These are phyloP conservation scores for Paradendryphiella salina DNA, from an alignment of 2,329 filamentous ascomycete species.

Conservation along the genomic window DNA sequence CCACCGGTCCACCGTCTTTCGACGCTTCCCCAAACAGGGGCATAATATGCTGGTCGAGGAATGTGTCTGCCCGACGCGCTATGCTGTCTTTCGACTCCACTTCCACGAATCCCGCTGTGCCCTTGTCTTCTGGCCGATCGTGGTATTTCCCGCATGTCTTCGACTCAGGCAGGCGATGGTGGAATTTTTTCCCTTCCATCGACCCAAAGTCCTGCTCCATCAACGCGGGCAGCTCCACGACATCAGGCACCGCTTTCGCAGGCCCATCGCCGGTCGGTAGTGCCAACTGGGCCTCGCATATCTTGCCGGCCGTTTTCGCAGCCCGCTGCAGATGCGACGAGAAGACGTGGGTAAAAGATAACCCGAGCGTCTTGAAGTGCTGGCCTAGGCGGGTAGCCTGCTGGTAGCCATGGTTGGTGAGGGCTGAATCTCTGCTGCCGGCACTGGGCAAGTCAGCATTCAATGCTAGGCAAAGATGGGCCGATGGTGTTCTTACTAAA, in stretches of 20 bases:
- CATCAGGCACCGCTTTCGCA: constrained; percentile 20
- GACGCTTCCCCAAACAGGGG: constrained; percentile 55
- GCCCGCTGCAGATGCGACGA: constrained; percentile 79
- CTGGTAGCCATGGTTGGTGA: constrained; percentile 80
- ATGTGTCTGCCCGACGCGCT: constrained; percentile 64
- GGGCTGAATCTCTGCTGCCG: constrained; percentile 75
- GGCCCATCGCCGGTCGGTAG: not conserved
- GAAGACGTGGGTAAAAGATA: constrained; percentile 72
- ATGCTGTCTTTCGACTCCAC: constrained; percentile 72
- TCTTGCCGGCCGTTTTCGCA: constrained; percentile 67
- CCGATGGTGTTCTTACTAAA: constrained; percentile 60
- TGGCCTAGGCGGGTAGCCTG: constrained; percentile 73
- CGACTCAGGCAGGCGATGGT: constrained; percentile 45
- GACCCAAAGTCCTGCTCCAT: constrained; percentile 76
- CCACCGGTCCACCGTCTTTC: constrained; percentile 41
- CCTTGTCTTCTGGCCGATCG: constrained; percentile 42
- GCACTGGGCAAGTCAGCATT: constrained; percentile 59
- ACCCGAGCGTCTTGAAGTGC: constrained; percentile 65
- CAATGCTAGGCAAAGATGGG: not conserved
- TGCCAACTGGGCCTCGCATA: constrained; percentile 60
- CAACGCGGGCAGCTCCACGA: constrained; percentile 48
- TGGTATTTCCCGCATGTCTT: not conserved
- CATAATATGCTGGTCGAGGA: constrained; percentile 66
- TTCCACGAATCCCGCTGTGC: constrained; percentile 55
- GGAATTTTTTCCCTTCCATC: constrained; percentile 66